phyloP scores from a whole-genome alignment of 768 basidiomycete species.

The Trametes villosa region DNA sequence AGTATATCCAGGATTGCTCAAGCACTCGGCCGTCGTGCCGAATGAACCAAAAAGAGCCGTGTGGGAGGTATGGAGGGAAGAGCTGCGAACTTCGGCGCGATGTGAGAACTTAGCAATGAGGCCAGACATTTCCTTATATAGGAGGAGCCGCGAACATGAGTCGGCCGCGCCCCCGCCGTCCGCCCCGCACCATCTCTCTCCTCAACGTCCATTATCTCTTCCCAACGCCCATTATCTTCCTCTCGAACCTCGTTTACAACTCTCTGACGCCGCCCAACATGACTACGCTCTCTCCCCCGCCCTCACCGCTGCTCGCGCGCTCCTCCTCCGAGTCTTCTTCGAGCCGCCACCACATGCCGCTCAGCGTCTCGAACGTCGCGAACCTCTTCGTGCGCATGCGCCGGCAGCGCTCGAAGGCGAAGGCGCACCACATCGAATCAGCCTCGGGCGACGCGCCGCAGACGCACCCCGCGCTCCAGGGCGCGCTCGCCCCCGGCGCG shows the following conservation, averaged over 20 bases:
- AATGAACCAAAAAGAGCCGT: too few relatives aligned
- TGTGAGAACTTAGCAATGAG: not conserved
- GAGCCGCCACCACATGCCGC: slow-evolving; percentile 21
- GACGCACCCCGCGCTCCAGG: slow-evolving; percentile 41
- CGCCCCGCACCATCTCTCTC: slow-evolving; percentile 1
- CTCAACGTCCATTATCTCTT: slow-evolving; percentile 8
- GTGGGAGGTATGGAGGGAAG: too few relatives aligned
- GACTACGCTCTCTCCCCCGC: slow-evolving; percentile 30
- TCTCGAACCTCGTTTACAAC: slow-evolving; percentile 8
- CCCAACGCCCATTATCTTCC: slow-evolving; percentile 7
- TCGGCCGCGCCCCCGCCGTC: not conserved
- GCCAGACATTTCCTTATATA: not conserved
- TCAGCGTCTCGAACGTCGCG: slow-evolving; percentile 44
- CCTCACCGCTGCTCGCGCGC: slow-evolving; percentile 32
- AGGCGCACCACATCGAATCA: slow-evolving; percentile 38
- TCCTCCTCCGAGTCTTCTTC: slow-evolving; percentile 22
- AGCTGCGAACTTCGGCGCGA: too few relatives aligned
- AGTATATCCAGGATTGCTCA: too few relatives aligned
- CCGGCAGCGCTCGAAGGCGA: slow-evolving; percentile 34
- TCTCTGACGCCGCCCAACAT: slow-evolving; percentile 11
- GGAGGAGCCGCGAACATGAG: not conserved
- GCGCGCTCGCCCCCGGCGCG: slow-evolving; percentile 35
- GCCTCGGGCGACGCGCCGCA: slow-evolving; percentile 42
- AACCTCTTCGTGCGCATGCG: slow-evolving; percentile 59
- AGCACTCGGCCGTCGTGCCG: too few relatives aligned